These are phyloP conservation scores for Herpetospermum pedunculosum DNA, from an alignment of 306 rosid genomes.

Conservation along the genomic window DNA sequence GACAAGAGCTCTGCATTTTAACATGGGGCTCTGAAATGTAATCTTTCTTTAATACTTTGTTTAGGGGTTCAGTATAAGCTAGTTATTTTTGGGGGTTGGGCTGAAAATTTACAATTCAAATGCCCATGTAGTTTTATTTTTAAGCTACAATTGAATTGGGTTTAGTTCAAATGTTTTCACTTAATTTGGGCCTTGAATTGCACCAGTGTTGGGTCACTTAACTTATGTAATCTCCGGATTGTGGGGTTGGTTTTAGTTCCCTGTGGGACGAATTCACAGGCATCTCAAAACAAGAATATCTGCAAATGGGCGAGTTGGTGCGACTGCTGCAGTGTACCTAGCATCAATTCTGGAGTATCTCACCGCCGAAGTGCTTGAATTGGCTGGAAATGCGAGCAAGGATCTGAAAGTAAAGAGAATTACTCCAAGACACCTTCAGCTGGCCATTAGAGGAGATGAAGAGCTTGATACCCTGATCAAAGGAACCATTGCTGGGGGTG, in stretches of 20 bases:
- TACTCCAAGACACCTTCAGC: slow-evolving; percentile 93
- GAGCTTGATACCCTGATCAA: slow-evolving; percentile 92
- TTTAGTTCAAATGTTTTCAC: background rate
- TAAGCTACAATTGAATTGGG: background rate
- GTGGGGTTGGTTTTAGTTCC: slow-evolving; percentile 43
- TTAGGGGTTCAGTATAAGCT: background rate
- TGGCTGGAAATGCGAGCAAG: slow-evolving; percentile 93
- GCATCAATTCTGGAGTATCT: slow-evolving; percentile 93
- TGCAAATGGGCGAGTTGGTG: slow-evolving; percentile 92
- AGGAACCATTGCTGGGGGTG: slow-evolving; percentile 98
- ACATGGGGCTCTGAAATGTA: background rate
- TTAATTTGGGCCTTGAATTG: background rate
- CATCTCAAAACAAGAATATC: slow-evolving; percentile 68
- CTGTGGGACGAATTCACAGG: slow-evolving; percentile 91
- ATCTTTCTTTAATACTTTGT: background rate
- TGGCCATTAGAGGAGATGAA: slow-evolving; percentile 93
- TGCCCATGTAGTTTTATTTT: background rate
- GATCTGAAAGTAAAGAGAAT: slow-evolving; percentile 97
- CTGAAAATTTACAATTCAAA: background rate
- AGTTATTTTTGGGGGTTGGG: background rate
- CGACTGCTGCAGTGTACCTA: slow-evolving; percentile 88
- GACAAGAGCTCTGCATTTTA: background rate
- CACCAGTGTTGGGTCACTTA: background rate
- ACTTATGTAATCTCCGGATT: background rate
- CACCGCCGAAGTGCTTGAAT: slow-evolving; percentile 89